Percentiles rank a stretch among this genome's conserved stretches.
Evolutionary conservation across 2,329 filamentous ascomycete genomes (phyloP).

Genomic region (Orbilia ellipsospora): DNA sequence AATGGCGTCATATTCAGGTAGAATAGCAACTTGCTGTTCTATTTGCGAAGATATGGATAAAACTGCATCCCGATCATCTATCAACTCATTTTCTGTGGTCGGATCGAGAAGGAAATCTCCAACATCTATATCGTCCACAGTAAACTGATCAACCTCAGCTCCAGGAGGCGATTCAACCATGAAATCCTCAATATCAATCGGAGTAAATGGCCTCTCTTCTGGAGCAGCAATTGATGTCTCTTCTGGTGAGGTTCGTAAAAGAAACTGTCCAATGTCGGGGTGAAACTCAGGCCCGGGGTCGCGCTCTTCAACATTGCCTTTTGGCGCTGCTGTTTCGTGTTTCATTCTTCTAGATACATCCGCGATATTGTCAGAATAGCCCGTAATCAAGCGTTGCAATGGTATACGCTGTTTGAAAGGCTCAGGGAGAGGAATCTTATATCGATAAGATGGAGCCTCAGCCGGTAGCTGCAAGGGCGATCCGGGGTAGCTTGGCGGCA

Average conservation of each 20-base stretch:
- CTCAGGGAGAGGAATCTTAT: slow-evolving; percentile 15
- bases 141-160: neutral
- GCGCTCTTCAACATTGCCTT: neutral
- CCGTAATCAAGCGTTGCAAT: slow-evolving; percentile 18
- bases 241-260: slow-evolving; percentile 6
- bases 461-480: slow-evolving; percentile 12
- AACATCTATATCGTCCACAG: slow-evolving; percentile 12
- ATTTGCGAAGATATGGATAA: neutral
- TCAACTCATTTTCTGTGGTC: neutral
- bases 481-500: slow-evolving; percentile 20
- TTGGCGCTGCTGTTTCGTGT: neutral
- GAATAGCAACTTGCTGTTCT: too few species aligned
- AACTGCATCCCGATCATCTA: neutral
- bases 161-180: slow-evolving; percentile 13
- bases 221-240: neutral
- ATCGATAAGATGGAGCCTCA: slow-evolving; percentile 1
- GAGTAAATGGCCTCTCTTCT: neutral
- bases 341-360: neutral
- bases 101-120: slow-evolving; percentile 26
- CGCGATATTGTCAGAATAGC: slow-evolving; percentile 1
- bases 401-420: slow-evolving; percentile 15
- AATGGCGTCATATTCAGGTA: too few species aligned
- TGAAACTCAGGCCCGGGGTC: too few species aligned
- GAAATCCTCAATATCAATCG: slow-evolving; percentile 22
- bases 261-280: slow-evolving; percentile 20